Conservation (phyloP, 2,329 filamentous ascomycete species). For the Massarina eburnea region DNA sequence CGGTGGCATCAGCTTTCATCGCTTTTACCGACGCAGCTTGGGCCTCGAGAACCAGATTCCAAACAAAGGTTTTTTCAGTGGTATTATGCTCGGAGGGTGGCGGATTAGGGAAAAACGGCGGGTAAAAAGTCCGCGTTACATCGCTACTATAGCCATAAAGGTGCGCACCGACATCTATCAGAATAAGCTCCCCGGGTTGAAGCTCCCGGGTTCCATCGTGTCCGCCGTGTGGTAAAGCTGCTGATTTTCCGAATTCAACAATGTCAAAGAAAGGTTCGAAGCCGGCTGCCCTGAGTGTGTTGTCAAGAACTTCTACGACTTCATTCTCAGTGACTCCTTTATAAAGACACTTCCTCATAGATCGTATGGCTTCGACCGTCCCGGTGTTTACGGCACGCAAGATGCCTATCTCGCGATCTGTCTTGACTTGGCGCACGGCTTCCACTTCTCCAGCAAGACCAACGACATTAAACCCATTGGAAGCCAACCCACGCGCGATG, state of each 20-base stretch:
- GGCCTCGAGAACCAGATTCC: slow-evolving; percentile 63
- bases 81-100: slow-evolving; percentile 15
- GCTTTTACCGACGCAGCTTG: slow-evolving; percentile 58
- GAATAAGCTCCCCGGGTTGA: slow-evolving; percentile 57
- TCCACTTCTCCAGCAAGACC: slow-evolving; percentile 59
- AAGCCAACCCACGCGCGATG: slow-evolving; percentile 59
- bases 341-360: slow-evolving; percentile 60
- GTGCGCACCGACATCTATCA: slow-evolving; percentile 66
- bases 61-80: slow-evolving; percentile 58
- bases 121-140: slow-evolving; percentile 63
- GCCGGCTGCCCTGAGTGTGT: slow-evolving; percentile 56
- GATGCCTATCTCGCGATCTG: slow-evolving; percentile 57
- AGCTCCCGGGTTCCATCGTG: slow-evolving; percentile 55
- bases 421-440: slow-evolving; percentile 62
- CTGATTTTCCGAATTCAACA: slow-evolving; percentile 62
- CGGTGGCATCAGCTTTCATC: slow-evolving; percentile 55
- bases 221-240: slow-evolving; percentile 57
- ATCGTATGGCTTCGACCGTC: slow-evolving; percentile 62
- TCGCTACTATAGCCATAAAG: slow-evolving; percentile 65
- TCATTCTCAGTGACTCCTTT: slow-evolving; percentile 60
- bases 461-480: slow-evolving; percentile 58
- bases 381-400: slow-evolving; percentile 65
- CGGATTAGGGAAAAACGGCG: slow-evolving; percentile 35
- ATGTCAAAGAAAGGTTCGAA: slow-evolving; percentile 65
- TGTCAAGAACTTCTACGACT: slow-evolving; percentile 58